These are phyloP conservation scores for Auriscalpium vulgare DNA, from an alignment of 768 basidiomycete genomes.

Conservation along the genomic window DNA sequence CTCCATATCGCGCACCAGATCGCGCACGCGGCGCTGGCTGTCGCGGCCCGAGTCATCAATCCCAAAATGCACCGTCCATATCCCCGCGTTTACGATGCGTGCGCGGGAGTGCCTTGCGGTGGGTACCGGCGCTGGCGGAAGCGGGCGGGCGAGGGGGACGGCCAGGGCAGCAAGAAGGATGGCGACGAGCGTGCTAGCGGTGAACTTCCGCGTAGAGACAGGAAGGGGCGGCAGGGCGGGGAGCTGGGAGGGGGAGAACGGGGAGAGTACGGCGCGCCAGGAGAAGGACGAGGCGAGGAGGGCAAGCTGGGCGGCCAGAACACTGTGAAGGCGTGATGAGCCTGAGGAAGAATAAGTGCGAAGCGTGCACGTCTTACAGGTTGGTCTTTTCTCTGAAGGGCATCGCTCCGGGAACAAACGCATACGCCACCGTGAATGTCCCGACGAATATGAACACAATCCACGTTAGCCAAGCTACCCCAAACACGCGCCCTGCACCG, in stretches of 20 bases:
- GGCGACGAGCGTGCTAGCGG: constrained; percentile 14
- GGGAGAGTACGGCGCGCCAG: constrained; percentile 22
- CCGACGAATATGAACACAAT: constrained; percentile 58
- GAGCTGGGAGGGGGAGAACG: not conserved
- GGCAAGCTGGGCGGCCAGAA: constrained; percentile 45
- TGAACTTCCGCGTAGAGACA: constrained; percentile 1
- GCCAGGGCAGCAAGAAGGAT: constrained; percentile 12
- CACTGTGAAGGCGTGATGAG: constrained; percentile 26
- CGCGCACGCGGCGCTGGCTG: constrained; percentile 60
- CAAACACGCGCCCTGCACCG: constrained; percentile 41
- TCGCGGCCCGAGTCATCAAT: constrained; percentile 67
- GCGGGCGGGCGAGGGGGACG: constrained; percentile 6
- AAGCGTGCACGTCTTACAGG: constrained; percentile 36
- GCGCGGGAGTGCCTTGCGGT: constrained; percentile 52
- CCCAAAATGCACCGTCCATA: constrained; percentile 93
- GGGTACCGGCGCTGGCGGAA: constrained; percentile 4
- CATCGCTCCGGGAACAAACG: constrained; percentile 77
- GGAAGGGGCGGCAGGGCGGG: constrained; percentile 1
- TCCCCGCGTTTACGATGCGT: constrained; percentile 70
- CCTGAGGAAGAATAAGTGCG: not conserved
- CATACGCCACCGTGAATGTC: constrained; percentile 84
- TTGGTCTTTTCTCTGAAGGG: constrained; percentile 74
- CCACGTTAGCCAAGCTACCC: constrained; percentile 51
- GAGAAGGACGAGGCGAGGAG: constrained; percentile 42
- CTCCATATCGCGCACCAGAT: constrained; percentile 67